Percentiles rank a stretch among this genome's conserved stretches.
Conservation (phyloP, 2,329 filamentous ascomycete species). For the Falciphora oryzae region DNA sequence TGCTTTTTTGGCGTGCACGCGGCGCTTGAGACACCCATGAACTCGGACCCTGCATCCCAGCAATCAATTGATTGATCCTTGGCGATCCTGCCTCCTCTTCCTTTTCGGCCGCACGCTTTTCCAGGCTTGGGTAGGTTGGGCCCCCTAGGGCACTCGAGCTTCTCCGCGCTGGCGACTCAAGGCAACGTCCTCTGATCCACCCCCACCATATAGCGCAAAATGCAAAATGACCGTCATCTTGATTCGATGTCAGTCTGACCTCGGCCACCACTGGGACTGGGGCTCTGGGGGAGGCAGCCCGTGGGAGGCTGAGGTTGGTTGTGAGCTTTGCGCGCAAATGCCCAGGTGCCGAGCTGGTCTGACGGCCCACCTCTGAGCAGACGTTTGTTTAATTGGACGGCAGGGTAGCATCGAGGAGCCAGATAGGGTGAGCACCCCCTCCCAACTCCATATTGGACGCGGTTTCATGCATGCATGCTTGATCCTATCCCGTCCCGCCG, state of each 20-base stretch:
- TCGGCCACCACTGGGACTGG: not conserved
- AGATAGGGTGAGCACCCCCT: too few species aligned
- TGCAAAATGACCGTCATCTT: not conserved
- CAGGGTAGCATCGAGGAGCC: slow-evolving; percentile 1
- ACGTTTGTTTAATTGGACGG: not conserved
- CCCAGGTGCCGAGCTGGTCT: not conserved
- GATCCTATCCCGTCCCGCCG: slow-evolving; percentile 1
- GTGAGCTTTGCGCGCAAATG: not conserved
- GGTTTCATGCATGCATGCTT: slow-evolving; percentile 2
- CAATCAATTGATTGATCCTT: too few species aligned
- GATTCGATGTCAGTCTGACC: not conserved
- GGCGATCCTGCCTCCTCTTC: too few species aligned
- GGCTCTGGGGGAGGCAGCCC: not conserved
- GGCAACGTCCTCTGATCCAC: not conserved
- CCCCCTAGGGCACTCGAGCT: too few species aligned
- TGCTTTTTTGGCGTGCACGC: too few species aligned
- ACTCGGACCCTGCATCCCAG: too few species aligned
- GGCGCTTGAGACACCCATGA: too few species aligned
- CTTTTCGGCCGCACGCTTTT: too few species aligned
- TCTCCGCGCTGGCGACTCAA: too few species aligned
- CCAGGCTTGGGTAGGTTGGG: too few species aligned
- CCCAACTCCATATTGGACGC: too few species aligned
- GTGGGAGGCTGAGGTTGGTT: not conserved
- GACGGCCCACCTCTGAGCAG: not conserved
- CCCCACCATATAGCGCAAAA: not conserved